Conservation (phyloP, 805 yeast genomes). For the Lipomyces orientalis region DNA sequence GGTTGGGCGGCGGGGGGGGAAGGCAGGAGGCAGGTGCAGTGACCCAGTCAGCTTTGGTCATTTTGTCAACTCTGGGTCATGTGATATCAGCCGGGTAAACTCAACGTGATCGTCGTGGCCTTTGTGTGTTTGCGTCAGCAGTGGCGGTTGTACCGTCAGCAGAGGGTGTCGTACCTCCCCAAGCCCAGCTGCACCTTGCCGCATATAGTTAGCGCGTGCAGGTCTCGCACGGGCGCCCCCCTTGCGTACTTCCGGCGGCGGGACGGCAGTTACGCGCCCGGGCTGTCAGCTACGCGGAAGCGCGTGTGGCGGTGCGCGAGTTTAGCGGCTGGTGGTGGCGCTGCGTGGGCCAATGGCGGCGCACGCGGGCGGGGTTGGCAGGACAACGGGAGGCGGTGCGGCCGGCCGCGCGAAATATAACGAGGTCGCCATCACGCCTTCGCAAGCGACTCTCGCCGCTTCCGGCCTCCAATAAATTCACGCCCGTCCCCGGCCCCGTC, state of each 20-base stretch:
- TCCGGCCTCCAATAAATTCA: constrained; percentile 7
- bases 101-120: not conserved
- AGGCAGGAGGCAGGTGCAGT: too few species aligned
- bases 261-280: not conserved
- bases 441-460: constrained; percentile 6
- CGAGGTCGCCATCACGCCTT: not conserved
- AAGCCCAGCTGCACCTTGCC: not conserved
- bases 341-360: not conserved
- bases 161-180: not conserved
- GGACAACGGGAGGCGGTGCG: constrained; percentile 1
- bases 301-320: not conserved
- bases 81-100: not conserved
- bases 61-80: not conserved
- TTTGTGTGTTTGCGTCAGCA: not conserved
- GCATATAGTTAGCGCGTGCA: not conserved
- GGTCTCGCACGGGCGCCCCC: not conserved
- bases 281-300: not conserved
- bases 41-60: not conserved
- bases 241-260: constrained; percentile 1
- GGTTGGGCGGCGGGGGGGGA: too few species aligned
- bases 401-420: not conserved
- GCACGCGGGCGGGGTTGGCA: constrained; percentile 8
- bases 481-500: constrained; percentile 8
- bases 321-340: not conserved
- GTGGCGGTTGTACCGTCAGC: not conserved